Evolutionary conservation across 1,284 basidiomycete species (phyloP).

Genomic region (Sporisorium graminicola): DNA sequence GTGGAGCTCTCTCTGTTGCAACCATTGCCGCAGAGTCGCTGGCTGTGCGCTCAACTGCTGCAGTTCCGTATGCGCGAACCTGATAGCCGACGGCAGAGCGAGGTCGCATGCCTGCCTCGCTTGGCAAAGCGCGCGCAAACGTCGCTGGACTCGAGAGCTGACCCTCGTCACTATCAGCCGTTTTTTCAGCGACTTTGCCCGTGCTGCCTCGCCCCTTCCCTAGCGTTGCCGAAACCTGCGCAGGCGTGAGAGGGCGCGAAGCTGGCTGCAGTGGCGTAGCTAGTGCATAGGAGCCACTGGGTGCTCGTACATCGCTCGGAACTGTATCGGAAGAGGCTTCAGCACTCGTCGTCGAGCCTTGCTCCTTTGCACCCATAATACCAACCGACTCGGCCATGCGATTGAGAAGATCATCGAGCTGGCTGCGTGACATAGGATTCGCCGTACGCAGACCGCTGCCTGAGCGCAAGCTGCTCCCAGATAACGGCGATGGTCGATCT

Average conservation of each 20-base stretch:
- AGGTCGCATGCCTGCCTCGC: constrained; percentile 13
- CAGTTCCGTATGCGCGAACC: constrained; percentile 28
- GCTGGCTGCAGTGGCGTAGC: background rate
- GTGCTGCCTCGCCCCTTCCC: constrained; percentile 23
- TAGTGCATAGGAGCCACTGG: background rate
- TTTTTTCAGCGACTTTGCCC: background rate
- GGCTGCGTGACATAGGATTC: constrained; percentile 48
- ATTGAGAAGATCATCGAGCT: constrained; percentile 59
- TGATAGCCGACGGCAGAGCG: constrained; percentile 17
- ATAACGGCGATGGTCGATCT: constrained; percentile 26
- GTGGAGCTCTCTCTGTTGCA: background rate
- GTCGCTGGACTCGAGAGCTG: constrained; percentile 19
- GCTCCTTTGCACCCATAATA: constrained; percentile 25
- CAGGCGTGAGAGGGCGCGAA: constrained; percentile 11
- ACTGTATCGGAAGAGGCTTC: constrained; percentile 19
- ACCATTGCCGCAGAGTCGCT: background rate
- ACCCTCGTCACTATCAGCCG: background rate
- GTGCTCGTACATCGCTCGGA: background rate
- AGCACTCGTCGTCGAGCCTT: constrained; percentile 12
- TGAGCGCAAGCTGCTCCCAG: constrained; percentile 29
- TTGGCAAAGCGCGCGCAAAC: constrained; percentile 8
- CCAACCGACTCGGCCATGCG: constrained; percentile 58
- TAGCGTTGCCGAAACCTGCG: constrained; percentile 17
- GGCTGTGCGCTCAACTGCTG: constrained; percentile 7
- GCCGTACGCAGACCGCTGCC: constrained; percentile 27